A percentile compares a stretch with the other conserved stretches of the same genome.
Evolutionary conservation across 2,329 filamentous ascomycete genomes (phyloP).

Genomic region (Aspergillus oerlinghausenensis): DNA sequence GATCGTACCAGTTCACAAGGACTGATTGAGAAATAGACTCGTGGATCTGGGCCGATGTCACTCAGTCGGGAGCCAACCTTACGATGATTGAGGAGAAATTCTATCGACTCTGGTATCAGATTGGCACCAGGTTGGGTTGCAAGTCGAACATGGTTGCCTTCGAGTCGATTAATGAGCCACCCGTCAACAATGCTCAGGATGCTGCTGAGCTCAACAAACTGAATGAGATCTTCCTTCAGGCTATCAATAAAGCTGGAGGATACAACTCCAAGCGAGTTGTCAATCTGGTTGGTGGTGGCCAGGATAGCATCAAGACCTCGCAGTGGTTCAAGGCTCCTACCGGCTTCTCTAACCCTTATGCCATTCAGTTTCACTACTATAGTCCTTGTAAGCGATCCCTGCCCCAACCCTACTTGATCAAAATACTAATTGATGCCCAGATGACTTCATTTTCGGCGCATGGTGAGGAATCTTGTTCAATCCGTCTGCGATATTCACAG

Average conservation of each 20-base stretch:
- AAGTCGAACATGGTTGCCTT: constrained; percentile 53
- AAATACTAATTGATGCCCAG: constrained; percentile 10
- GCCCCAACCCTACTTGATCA: background rate
- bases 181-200: constrained; percentile 49
- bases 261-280: constrained; percentile 54
- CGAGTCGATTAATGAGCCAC: constrained; percentile 58
- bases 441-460: constrained; percentile 28
- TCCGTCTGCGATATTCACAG: constrained; percentile 33
- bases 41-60: constrained; percentile 55
- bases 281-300: constrained; percentile 49
- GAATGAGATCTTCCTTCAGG: constrained; percentile 54
- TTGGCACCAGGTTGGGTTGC: constrained; percentile 51
- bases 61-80: constrained; percentile 42
- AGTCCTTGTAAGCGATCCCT: constrained; percentile 30
- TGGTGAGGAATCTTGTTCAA: constrained; percentile 12
- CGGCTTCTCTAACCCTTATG: constrained; percentile 53
- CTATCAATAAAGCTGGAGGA: constrained; percentile 51
- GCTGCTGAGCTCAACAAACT: constrained; percentile 51
- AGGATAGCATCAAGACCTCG: constrained; percentile 51
- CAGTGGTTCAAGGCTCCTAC: constrained; percentile 50
- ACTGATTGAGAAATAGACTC: constrained; percentile 35
- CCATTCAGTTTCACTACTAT: constrained; percentile 60
- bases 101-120: constrained; percentile 54
- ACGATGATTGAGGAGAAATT: constrained; percentile 55
- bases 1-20: background rate